Conservation (phyloP, 352 stramenopile genomes). For the Phytophthora ohioensis region DNA sequence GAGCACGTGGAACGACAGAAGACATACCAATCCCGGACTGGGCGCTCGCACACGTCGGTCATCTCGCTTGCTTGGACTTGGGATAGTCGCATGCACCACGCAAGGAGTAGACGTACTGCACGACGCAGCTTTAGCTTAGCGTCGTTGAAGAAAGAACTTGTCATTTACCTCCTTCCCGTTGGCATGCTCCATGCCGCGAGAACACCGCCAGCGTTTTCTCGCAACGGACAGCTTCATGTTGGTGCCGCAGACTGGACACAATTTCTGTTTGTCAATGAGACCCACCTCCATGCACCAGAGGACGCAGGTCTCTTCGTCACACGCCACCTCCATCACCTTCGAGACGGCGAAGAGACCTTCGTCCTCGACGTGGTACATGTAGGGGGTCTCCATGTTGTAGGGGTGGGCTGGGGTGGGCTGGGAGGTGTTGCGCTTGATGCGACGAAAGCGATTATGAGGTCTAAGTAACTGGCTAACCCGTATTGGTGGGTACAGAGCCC, state of each 20-base stretch:
- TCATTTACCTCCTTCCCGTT: no score
- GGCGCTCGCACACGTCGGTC: background rate
- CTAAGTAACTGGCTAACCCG: no score
- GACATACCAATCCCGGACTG: background rate
- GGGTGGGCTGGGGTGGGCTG: no score
- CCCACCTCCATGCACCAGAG: slow-evolving; percentile 11
- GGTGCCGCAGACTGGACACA: no score
- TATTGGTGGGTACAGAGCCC: no score
- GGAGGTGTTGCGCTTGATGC: no score
- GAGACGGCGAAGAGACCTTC: background rate
- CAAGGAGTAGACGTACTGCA: background rate
- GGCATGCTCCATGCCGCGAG: no score
- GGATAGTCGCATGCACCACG: slow-evolving; percentile 10
- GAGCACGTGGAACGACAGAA: slow-evolving; percentile 12
- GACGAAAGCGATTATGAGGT: no score
- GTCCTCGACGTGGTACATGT: background rate
- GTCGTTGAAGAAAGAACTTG: no score
- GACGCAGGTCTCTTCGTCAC: slow-evolving; percentile 2
- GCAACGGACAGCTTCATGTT: no score
- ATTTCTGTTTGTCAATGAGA: background rate
- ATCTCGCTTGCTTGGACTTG: slow-evolving; percentile 7
- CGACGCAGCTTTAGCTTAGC: background rate
- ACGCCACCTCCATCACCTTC: slow-evolving; percentile 2
- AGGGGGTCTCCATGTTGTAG: background rate
- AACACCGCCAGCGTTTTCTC: no score